Base-by-base conservation (phyloP, 1,284 basidiomycete genomes). In the Melampsora abietis-canadensis region DNA sequence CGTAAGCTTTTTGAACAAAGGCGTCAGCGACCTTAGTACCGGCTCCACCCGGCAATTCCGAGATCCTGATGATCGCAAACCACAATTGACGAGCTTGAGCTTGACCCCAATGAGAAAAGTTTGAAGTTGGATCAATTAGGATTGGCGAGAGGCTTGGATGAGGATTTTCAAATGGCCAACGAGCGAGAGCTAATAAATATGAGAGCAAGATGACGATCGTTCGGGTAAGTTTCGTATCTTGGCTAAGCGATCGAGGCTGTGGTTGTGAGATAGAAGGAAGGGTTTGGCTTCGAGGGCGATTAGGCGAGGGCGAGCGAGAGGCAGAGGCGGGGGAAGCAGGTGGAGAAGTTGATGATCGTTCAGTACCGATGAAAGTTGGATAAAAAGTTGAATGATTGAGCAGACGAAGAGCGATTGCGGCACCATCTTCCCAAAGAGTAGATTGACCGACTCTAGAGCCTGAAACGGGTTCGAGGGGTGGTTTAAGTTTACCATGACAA, bases 351-450 rank as follows among this genome's bases (percentile, higher is more conserved):
- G 51, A 54, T 21, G 51, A 54, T 21, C 7, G 27, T 21, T 27
- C 27, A 15, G 19, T 54, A 27, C 51, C 51, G 51, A 27, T 54
- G 51, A 54, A 54, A 27, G 51, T 54, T n/a, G 51, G 51, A 54
- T 54, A 54, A 15, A 54, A 54, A 54, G 12, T n/a, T 54, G 51
- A 15, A 54, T 54, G 51, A 27, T 54, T 54, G 51, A 54, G 51
- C 7, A 54, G 15, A 21, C 51, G 51, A 27, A 54, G 51, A 27
- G 51, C 51, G 51, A 54, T 54, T 7, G 51, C 51, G n/a, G 51
- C 51, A 54, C 51, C 51, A 27, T 54, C 51, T n/a, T 54, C 27
- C 51, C 51, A 54, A 54, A 54, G 51, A n/a, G n/a, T 21, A 54
- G 51, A 27, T 27, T 19, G 19, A 21, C n/a, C n/a, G 27, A 27